Evolutionary conservation across 192 early-diverging fungal species (phyloP).

Genomic region (Gorgonomyces haynaldii): DNA sequence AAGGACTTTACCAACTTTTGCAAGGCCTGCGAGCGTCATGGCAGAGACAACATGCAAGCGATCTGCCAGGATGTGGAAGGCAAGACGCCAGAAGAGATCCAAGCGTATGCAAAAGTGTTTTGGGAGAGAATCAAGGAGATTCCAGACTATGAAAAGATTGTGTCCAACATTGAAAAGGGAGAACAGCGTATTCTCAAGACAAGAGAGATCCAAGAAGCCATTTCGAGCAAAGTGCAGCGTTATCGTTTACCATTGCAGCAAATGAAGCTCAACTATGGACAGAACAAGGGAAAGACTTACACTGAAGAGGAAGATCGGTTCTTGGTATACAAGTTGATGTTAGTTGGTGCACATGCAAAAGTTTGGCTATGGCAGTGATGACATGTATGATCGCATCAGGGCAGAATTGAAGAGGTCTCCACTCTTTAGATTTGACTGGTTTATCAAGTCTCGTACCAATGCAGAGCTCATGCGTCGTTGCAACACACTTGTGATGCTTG

Average conservation of each 20-base stretch:
- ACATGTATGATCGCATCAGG: constrained; percentile 87
- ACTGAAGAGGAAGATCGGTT: constrained; percentile 98
- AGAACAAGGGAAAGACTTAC: constrained; percentile 79
- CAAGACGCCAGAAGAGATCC: constrained; percentile 78
- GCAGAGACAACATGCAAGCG: constrained; percentile 57
- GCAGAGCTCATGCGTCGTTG: constrained; percentile 69
- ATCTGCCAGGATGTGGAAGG: constrained; percentile 86
- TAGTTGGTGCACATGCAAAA: constrained; percentile 75
- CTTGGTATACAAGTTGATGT: constrained; percentile 31
- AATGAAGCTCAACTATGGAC: constrained; percentile 77
- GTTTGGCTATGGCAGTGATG: constrained; percentile 80
- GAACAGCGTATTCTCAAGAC: constrained; percentile 69
- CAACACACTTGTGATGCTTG: constrained; percentile 61
- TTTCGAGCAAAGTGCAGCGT: constrained; percentile 63
- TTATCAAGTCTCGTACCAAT: constrained; percentile 86
- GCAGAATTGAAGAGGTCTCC: constrained; percentile 70
- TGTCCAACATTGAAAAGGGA: constrained; percentile 78
- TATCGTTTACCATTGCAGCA: constrained; percentile 77
- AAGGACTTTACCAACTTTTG: constrained; percentile 81
- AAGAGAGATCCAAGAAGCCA: constrained; percentile 69
- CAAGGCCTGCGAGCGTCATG: constrained; percentile 75
- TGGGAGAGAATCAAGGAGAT: constrained; percentile 84
- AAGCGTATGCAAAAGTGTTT: constrained; percentile 74
- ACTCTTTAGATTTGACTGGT: constrained; percentile 95
- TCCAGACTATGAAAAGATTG: constrained; percentile 73